A percentile compares a stretch with the other conserved stretches of the same genome.
Conservation (phyloP, 768 basidiomycete genomes). For the Tylopilus sp. region DNA sequence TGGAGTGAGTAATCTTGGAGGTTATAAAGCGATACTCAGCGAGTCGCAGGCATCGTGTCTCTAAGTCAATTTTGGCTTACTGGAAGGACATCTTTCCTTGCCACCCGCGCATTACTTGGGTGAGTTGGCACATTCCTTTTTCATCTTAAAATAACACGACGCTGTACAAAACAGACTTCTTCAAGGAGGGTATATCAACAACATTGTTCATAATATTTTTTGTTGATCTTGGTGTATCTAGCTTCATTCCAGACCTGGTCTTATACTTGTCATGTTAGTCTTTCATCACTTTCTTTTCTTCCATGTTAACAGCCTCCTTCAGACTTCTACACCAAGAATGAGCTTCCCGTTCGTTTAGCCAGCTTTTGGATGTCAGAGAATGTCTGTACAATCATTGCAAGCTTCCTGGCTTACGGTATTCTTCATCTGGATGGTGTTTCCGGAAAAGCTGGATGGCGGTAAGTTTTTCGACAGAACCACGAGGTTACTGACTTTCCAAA, state of each 20-base stretch:
- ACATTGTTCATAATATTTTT: not conserved
- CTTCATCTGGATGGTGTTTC: constrained; percentile 26
- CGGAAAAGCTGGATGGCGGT: constrained; percentile 17
- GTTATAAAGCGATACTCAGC: not conserved
- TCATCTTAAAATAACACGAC: not conserved
- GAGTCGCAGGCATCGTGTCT: constrained; percentile 38
- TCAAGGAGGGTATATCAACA: constrained; percentile 42
- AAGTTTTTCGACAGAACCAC: constrained; percentile 4
- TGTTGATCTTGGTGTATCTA: constrained; percentile 10
- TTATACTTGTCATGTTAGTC: constrained; percentile 57
- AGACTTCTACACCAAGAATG: constrained; percentile 54
- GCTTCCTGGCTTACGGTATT: constrained; percentile 66
- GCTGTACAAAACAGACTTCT: constrained; percentile 28
- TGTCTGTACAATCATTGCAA: constrained; percentile 48
- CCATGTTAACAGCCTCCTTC: not conserved
- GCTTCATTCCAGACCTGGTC: constrained; percentile 58
- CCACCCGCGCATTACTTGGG: constrained; percentile 48
- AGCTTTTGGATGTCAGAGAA: constrained; percentile 69
- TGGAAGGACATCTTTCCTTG: constrained; percentile 49
- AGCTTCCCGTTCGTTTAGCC: constrained; percentile 52
- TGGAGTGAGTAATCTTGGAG: constrained; percentile 36
- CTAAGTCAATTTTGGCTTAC: constrained; percentile 53
- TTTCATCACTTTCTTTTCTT: not conserved
- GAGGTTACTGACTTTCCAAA: not conserved
- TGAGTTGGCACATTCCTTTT: constrained; percentile 6